phyloP scores from a whole-genome alignment of 108 stramenopile genomes.

The Aurantiochytrium sp. region DNA sequence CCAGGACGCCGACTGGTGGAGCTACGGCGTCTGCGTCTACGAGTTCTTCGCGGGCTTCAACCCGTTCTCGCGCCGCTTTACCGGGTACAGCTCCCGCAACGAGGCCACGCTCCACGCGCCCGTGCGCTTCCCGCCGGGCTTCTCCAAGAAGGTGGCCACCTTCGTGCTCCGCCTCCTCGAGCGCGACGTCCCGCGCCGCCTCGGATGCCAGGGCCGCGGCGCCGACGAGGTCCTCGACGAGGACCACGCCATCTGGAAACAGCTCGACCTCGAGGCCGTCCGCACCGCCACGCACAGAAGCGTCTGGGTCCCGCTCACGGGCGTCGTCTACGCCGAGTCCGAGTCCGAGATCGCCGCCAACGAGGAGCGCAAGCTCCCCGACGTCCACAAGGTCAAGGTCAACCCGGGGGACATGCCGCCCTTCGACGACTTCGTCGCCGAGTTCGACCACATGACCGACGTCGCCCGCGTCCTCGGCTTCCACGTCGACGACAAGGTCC shows the following conservation, averaged over 20 bases:
- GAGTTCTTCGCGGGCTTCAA: slow-evolving; percentile 50
- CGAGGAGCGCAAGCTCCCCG: background rate
- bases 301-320: background rate
- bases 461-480: background rate
- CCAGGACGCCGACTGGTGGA: slow-evolving; percentile 56
- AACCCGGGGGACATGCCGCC: background rate
- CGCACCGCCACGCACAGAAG: background rate
- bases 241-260: background rate
- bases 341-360: background rate
- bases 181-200: slow-evolving; percentile 23
- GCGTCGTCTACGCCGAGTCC: slow-evolving; percentile 9
- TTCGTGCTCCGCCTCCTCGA: slow-evolving; percentile 39
- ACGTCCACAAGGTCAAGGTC: background rate
- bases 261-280: background rate
- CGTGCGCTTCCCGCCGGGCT: slow-evolving; percentile 42
- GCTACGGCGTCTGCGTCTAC: slow-evolving; percentile 48
- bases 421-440: background rate
- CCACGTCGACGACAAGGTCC: background rate
- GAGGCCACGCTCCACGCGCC: slow-evolving; percentile 35
- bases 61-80: slow-evolving; percentile 47
- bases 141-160: background rate
- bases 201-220: slow-evolving; percentile 35
- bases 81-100: slow-evolving; percentile 36
- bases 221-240: background rate
- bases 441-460: background rate